Conservation (phyloP, 78 protist genomes). For the Isochrysis galbana region DNA sequence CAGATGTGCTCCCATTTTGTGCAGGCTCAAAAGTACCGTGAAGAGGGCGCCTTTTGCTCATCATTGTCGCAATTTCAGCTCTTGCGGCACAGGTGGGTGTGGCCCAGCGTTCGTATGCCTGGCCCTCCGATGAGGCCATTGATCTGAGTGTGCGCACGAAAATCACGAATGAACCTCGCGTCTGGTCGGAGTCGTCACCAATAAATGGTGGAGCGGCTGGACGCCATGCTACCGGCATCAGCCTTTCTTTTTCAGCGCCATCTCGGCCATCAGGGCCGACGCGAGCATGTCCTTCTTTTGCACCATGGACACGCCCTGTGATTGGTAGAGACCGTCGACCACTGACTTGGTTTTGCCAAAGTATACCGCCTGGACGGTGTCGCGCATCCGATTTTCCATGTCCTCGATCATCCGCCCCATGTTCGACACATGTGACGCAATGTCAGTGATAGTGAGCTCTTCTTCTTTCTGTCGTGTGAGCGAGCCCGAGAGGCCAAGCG, state of each 20-base stretch:
- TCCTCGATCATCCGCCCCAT: constrained; percentile 20
- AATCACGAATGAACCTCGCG: too few relatives aligned
- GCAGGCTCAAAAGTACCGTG: too few relatives aligned
- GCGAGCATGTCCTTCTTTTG: background rate
- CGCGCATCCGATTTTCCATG: constrained; percentile 19
- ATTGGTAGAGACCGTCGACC: background rate
- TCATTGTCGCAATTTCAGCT: too few relatives aligned
- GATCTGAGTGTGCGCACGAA: too few relatives aligned
- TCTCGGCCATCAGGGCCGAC: background rate
- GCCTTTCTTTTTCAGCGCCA: background rate
- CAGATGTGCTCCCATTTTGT: too few relatives aligned
- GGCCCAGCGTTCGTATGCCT: too few relatives aligned
- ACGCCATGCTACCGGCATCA: background rate
- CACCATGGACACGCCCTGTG: background rate
- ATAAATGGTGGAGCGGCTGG: too few relatives aligned
- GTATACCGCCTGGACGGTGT: background rate
- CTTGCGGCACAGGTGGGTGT: too few relatives aligned
- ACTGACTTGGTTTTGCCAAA: background rate
- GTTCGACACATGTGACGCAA: background rate
- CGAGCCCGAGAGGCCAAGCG: background rate
- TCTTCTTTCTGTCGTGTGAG: background rate
- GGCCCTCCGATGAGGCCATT: too few relatives aligned
- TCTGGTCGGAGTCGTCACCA: too few relatives aligned
- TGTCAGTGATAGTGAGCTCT: background rate
- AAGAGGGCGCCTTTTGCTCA: too few relatives aligned